phyloP scores from a whole-genome alignment of 1,284 basidiomycete species.

The Papiliotrema terrestris region DNA sequence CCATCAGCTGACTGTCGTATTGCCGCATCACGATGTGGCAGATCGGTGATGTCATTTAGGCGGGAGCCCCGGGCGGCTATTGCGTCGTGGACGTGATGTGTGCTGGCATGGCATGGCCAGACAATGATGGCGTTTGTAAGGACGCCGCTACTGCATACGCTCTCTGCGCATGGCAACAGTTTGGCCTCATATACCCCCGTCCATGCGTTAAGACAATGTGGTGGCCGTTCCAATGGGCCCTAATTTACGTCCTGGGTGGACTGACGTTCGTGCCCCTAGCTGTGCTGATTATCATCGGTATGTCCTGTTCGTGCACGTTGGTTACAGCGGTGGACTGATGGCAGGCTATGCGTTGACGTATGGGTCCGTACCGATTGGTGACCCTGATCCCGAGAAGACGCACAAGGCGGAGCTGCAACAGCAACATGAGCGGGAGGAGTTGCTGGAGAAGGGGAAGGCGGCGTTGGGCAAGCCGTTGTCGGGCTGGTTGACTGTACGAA shows the following conservation, averaged over 20 bases:
- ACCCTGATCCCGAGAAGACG: conserved; percentile 54
- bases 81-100: too few relatives aligned
- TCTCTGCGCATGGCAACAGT: too few relatives aligned
- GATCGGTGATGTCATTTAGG: too few relatives aligned
- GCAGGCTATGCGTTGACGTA: conserved; percentile 53
- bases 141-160: too few relatives aligned
- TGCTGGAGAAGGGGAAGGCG: conserved; percentile 3
- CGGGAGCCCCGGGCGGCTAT: too few relatives aligned
- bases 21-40: too few relatives aligned
- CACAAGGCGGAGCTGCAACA: conserved; percentile 36
- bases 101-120: too few relatives aligned
- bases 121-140: too few relatives aligned
- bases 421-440: conserved; percentile 34
- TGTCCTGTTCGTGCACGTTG: conserved; percentile 11
- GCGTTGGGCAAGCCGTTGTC: conserved; percentile 40
- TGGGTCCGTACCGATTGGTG: conserved; percentile 71
- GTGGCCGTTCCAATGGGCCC: conserved; percentile 31
- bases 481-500: conserved; percentile 79
- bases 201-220: conserved; percentile 19
- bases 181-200: too few relatives aligned
- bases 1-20: too few relatives aligned
- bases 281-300: conserved; percentile 54
- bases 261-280: conserved; percentile 77
- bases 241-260: conserved; percentile 76
- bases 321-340: neutral